Percentiles rank a stretch among this genome's conserved stretches.
phyloP scores from a whole-genome alignment of 2,329 filamentous ascomycete genomes.

The Ceratocystis huliohia region DNA sequence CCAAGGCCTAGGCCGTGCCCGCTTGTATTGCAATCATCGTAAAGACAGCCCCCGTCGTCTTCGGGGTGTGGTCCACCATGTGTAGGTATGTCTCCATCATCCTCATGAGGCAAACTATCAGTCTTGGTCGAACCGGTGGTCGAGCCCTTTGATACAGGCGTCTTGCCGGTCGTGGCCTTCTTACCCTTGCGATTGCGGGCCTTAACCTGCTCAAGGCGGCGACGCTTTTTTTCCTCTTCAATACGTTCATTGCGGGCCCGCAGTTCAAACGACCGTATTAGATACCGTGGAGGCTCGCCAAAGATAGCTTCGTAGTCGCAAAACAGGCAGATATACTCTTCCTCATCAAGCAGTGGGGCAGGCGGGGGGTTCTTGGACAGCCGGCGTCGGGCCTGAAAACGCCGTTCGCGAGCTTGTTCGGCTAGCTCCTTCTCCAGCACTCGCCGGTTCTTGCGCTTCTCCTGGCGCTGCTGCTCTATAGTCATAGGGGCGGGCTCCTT shows the following conservation, averaged over 20 bases:
- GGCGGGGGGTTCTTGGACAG: constrained; percentile 61
- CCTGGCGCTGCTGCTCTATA: constrained; percentile 21
- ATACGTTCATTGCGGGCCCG: constrained; percentile 80
- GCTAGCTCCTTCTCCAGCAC: constrained; percentile 58
- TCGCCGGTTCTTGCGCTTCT: constrained; percentile 47
- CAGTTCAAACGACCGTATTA: constrained; percentile 87
- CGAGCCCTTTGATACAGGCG: constrained; percentile 40
- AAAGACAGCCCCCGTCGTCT: constrained; percentile 1
- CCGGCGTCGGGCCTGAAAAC: constrained; percentile 60
- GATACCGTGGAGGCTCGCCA: constrained; percentile 66
- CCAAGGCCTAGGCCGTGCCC: neutral
- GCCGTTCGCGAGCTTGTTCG: constrained; percentile 63
- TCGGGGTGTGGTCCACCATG: neutral
- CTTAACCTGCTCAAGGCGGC: constrained; percentile 83
- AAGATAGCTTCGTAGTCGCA: constrained; percentile 97
- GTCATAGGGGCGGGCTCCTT: constrained; percentile 12
- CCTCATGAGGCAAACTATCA: neutral
- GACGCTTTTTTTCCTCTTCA: constrained; percentile 71
- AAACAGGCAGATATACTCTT: constrained; percentile 94
- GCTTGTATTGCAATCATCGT: constrained; percentile 13
- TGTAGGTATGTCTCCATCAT: neutral
- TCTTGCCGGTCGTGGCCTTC: constrained; percentile 48
- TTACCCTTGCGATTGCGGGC: constrained; percentile 83
- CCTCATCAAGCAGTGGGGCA: constrained; percentile 36
- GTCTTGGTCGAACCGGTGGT: constrained; percentile 15